phyloP scores from a whole-genome alignment of 1,284 basidiomycete genomes.

The Trichosporon inkin region DNA sequence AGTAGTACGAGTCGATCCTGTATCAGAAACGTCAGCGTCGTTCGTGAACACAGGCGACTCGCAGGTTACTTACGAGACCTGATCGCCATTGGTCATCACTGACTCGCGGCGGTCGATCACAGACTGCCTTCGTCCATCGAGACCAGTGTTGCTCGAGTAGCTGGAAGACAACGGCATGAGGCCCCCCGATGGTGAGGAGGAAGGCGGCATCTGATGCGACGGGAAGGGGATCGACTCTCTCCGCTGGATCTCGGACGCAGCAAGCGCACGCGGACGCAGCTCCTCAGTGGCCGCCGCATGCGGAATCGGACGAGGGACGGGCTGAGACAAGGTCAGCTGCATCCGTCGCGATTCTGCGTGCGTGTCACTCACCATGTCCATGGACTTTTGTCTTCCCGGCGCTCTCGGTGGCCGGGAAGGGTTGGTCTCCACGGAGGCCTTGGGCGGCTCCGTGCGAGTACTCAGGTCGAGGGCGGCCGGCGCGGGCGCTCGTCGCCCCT shows the following conservation, averaged over 20 bases:
- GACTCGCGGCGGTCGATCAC: slow-evolving; percentile 19
- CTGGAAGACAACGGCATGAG: not conserved
- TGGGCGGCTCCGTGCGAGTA: not conserved
- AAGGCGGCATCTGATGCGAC: not conserved
- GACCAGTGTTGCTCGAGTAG: not conserved
- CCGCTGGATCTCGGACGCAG: not conserved
- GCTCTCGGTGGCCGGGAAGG: not conserved
- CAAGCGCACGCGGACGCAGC: not conserved
- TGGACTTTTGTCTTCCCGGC: not conserved
- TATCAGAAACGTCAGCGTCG: not conserved
- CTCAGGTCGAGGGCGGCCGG: slow-evolving; percentile 14
- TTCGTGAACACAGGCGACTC: not conserved
- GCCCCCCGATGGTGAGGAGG: not conserved
- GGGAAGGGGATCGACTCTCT: slow-evolving; percentile 19
- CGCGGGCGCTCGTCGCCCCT: slow-evolving; percentile 12
- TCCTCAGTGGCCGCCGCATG: slow-evolving; percentile 3
- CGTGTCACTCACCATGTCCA: slow-evolving; percentile 15
- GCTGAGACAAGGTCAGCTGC: not conserved
- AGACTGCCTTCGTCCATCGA: not conserved
- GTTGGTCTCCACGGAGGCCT: not conserved
- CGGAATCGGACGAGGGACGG: slow-evolving; percentile 1
- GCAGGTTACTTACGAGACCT: slow-evolving; percentile 28
- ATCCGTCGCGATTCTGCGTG: not conserved
- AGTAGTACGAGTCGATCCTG: slow-evolving; percentile 37
- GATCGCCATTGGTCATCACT: slow-evolving; percentile 21